phyloP scores from a whole-genome alignment of 2,329 filamentous ascomycete genomes.

The Dothidotthia symphoricarpi region DNA sequence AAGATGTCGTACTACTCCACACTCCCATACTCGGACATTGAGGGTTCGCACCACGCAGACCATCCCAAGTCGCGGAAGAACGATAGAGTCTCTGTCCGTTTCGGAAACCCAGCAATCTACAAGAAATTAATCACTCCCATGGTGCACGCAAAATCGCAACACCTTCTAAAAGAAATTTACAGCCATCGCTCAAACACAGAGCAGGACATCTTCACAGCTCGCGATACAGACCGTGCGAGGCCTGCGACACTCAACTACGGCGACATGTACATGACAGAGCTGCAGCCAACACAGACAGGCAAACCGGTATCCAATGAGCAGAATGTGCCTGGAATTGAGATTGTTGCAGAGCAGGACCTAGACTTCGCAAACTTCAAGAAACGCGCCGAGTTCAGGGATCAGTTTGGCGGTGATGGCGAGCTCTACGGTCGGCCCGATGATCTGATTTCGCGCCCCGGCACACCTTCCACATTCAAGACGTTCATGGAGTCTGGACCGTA shows the following conservation, averaged over 20 bases:
- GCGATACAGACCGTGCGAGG: conserved; percentile 36
- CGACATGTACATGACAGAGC: conserved; percentile 76
- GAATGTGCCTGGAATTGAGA: conserved; percentile 66
- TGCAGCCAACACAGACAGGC: conserved; percentile 59
- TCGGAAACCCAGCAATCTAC: conserved; percentile 88
- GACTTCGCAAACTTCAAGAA: conserved; percentile 92
- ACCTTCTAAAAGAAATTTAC: conserved; percentile 79
- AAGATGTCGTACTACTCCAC: conserved; percentile 77
- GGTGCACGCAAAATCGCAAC: conserved; percentile 87
- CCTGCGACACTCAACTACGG: conserved; percentile 66
- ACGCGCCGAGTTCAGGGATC: conserved; percentile 78
- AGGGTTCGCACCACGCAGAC: conserved; percentile 47
- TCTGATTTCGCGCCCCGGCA: conserved; percentile 44
- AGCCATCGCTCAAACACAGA: conserved; percentile 69
- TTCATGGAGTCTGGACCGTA: conserved; percentile 21
- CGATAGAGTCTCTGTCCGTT: conserved; percentile 70
- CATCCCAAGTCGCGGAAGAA: conserved; percentile 32
- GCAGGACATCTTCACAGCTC: conserved; percentile 26
- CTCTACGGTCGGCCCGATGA: conserved; percentile 59
- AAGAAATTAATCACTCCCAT: conserved; percentile 64
- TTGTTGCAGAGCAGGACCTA: conserved; percentile 79
- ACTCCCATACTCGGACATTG: conserved; percentile 50
- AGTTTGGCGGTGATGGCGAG: conserved; percentile 70
- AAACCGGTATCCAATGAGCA: conserved; percentile 35
- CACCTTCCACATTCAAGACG: conserved; percentile 32